Percentiles rank a stretch among this genome's conserved stretches.
These are phyloP conservation scores for Paraleonurus japonicus DNA, from an alignment of 257 asterid genomes.

Conservation along the genomic window DNA sequence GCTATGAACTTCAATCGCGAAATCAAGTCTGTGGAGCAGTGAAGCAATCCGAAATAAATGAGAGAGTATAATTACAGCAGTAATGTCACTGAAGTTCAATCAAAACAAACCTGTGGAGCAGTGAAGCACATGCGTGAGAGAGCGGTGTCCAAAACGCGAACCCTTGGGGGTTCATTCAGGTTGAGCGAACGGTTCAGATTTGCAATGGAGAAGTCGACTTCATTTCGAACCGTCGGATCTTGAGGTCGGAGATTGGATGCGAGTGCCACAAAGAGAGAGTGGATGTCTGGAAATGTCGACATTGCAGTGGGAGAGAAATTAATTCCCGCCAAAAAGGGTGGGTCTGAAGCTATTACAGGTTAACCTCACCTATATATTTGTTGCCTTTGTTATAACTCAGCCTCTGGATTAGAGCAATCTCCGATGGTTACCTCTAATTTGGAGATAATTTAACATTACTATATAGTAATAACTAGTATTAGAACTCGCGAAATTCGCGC, in stretches of 20 bases:
- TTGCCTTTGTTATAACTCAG: too few species aligned
- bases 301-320: slow-evolving; percentile 20
- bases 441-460: too few species aligned
- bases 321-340: slow-evolving; percentile 25
- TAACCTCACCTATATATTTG: too few species aligned
- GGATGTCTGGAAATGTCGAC: slow-evolving; percentile 45
- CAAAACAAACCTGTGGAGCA: slow-evolving; percentile 56
- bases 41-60: not conserved
- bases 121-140: slow-evolving; percentile 77
- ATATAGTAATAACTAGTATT: too few species aligned
- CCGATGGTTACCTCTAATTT: too few species aligned
- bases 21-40: not conserved
- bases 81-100: not conserved
- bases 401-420: too few species aligned
- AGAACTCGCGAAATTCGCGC: too few species aligned
- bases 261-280: slow-evolving; percentile 49
- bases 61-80: not conserved
- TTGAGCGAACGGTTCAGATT: slow-evolving; percentile 65
- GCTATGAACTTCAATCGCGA: not conserved
- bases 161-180: slow-evolving; percentile 44
- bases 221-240: slow-evolving; percentile 29
- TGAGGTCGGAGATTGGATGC: slow-evolving; percentile 53
- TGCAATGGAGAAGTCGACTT: slow-evolving; percentile 37
- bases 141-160: slow-evolving; percentile 60
- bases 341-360: not conserved